Evolutionary conservation across 495 filamentous ascomycete genomes (phyloP).

Genomic region (Entonaema liquescens): DNA sequence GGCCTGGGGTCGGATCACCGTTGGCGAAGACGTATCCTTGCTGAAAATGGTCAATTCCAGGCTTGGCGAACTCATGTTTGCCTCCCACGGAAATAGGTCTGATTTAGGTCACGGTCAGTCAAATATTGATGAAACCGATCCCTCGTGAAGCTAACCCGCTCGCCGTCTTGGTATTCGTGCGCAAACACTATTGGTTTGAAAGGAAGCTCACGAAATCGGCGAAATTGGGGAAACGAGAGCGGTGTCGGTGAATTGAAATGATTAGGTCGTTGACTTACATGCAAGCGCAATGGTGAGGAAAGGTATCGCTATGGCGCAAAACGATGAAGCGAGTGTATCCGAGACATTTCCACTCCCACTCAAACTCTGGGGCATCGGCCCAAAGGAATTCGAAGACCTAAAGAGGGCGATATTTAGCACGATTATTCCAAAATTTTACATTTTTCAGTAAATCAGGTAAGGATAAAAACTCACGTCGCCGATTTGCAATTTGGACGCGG

Average conservation of each 20-base stretch:
- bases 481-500: slow-evolving; percentile 47
- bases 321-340: slow-evolving; percentile 47
- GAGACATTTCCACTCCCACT: slow-evolving; percentile 50
- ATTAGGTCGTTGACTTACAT: slow-evolving; percentile 42
- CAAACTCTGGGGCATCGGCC: slow-evolving; percentile 46
- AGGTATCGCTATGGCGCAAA: slow-evolving; percentile 47
- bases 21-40: slow-evolving; percentile 46
- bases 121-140: slow-evolving; percentile 27
- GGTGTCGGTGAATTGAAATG: background rate
- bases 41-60: slow-evolving; percentile 48
- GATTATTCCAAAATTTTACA: background rate
- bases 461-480: slow-evolving; percentile 44
- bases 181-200: slow-evolving; percentile 16
- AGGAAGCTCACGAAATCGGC: slow-evolving; percentile 7
- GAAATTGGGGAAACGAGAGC: background rate
- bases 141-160: slow-evolving; percentile 14
- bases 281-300: slow-evolving; percentile 47
- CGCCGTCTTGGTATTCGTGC: slow-evolving; percentile 12
- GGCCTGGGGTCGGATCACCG: slow-evolving; percentile 42
- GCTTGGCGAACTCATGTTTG: slow-evolving; percentile 48
- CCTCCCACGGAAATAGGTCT: slow-evolving; percentile 47
- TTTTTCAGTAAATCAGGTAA: background rate
- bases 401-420: slow-evolving; percentile 17
- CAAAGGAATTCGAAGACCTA: slow-evolving; percentile 50
- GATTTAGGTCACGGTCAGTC: slow-evolving; percentile 32